These are phyloP conservation scores for Melampsora americana DNA, from an alignment of 1,284 basidiomycete species.

Conservation along the genomic window DNA sequence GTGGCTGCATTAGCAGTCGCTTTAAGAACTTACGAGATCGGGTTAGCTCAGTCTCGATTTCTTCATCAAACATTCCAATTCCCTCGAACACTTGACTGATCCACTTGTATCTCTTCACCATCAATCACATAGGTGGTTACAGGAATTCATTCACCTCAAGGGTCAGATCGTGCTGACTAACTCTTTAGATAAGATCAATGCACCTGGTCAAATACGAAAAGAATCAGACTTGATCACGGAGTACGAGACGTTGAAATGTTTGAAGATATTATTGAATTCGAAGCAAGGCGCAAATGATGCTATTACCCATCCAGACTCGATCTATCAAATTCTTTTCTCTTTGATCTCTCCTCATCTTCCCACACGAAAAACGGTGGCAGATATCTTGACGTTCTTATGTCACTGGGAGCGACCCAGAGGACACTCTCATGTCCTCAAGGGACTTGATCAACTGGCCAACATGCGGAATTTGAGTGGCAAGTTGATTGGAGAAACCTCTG, in stretches of 20 bases:
- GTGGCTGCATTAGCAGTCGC: conserved; percentile 74
- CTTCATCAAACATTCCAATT: no score
- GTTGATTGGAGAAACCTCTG: conserved; percentile 59
- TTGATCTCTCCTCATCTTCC: conserved; percentile 78
- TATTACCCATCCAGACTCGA: conserved; percentile 70
- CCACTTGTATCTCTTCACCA: background rate
- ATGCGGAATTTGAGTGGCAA: conserved; percentile 63
- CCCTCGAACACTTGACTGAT: no score
- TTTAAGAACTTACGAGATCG: conserved; percentile 73
- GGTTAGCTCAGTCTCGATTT: conserved; percentile 61
- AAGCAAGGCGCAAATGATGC: conserved; percentile 71
- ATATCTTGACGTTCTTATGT: conserved; percentile 65
- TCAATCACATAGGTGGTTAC: conserved; percentile 67
- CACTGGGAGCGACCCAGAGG: conserved; percentile 58
- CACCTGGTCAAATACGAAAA: conserved; percentile 57
- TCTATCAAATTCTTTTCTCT: conserved; percentile 77
- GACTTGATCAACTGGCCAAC: conserved; percentile 59
- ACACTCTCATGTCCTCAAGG: conserved; percentile 58
- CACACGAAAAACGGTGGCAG: conserved; percentile 75
- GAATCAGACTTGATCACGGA: conserved; percentile 71
- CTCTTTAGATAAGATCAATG: conserved; percentile 70
- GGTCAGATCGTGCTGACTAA: conserved; percentile 82
- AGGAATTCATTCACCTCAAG: conserved; percentile 70
- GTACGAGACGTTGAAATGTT: conserved; percentile 82
- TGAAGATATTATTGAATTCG: conserved; percentile 78